Evolutionary conservation across 805 yeast genomes (phyloP), one percentile per base, ranked within the genome.

Genomic region (Metschnikowia santaceciliae): DNA sequence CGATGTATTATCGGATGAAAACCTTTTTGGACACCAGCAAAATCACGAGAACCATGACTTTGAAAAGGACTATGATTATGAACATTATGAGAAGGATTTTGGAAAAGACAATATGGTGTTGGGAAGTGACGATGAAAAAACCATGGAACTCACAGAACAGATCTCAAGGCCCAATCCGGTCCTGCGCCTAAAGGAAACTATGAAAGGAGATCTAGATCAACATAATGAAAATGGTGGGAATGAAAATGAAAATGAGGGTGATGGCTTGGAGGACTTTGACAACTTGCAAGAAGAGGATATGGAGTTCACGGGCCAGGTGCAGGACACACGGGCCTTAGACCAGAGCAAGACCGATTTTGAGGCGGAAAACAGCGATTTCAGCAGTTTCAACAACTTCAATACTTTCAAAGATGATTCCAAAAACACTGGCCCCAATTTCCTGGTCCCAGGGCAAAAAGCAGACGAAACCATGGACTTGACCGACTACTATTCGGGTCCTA

Each of bases 141-240:
- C 70, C 6, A 69, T 69, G 74, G 70, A 66, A 38, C 57, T 66
- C 30, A 64, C 68, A 0, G 65, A 56, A 1, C 66, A 59, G 35
- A 34, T 60, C 6, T 17, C 38, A 11, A 11, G 19, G 40, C 35
- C 26, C 10, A 11, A 11, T n/a, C 32, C 17, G 20, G 22, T n/a
- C 19, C 19, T 6, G 11, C 13, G 15, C 11, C 38, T 17, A 4
- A 4, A 1, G 38, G 17, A 35, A 13, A 4, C 38, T 7, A 11
- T n/a, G 11, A 17, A n/a, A 5, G 17, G 15, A 7, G 17, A 6
- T 15, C 17, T 15, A n/a, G 6, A 35, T 20, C 13, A 35, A n/a
- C 4, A n/a, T 8, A 15, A 15, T 17, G 6, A 10, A 10, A 11
- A 15, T 6, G 20, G 15, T 14, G n/a, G n/a, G 13, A 8, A 13